Evolutionary conservation across 176 grass and related monocot genomes (phyloP).

Genomic region (Oryza australiensis): DNA sequence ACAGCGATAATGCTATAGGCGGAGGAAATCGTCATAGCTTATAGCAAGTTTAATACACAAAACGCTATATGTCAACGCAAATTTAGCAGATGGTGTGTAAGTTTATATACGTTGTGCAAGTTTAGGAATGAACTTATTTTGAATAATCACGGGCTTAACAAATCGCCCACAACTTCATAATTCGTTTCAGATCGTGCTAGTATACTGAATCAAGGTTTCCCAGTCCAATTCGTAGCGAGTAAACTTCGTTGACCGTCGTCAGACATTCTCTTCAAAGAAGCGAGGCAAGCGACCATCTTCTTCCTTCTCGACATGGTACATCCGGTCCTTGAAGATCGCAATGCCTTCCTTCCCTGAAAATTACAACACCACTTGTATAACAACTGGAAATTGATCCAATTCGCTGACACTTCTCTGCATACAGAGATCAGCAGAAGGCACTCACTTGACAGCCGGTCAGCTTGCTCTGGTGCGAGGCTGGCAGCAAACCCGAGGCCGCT

Average conservation of each 20-base stretch:
- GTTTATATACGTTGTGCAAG: not conserved
- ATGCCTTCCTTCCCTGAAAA: constrained; percentile 42
- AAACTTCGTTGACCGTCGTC: not conserved
- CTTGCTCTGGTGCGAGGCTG: constrained; percentile 18
- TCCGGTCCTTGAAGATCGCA: constrained; percentile 38
- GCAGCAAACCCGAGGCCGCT: constrained; percentile 48
- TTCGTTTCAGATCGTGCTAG: constrained; percentile 11
- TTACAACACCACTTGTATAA: not conserved
- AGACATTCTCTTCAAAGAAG: constrained; percentile 38
- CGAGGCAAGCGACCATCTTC: not conserved
- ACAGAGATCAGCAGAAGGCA: not conserved
- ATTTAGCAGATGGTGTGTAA: too few species aligned
- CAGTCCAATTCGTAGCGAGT: not conserved
- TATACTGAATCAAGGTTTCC: not conserved
- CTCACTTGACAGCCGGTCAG: constrained; percentile 33
- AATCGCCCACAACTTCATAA: not conserved
- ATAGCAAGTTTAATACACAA: too few species aligned
- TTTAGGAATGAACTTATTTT: not conserved
- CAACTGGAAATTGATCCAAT: not conserved
- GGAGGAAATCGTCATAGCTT: too few species aligned
- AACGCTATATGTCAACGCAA: too few species aligned
- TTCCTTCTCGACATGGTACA: constrained; percentile 2
- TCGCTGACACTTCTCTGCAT: not conserved
- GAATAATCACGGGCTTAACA: not conserved
- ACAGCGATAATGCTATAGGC: too few species aligned